phyloP scores from a whole-genome alignment of 192 early-diverging fungal species.

The Allomyces arbusculus region DNA sequence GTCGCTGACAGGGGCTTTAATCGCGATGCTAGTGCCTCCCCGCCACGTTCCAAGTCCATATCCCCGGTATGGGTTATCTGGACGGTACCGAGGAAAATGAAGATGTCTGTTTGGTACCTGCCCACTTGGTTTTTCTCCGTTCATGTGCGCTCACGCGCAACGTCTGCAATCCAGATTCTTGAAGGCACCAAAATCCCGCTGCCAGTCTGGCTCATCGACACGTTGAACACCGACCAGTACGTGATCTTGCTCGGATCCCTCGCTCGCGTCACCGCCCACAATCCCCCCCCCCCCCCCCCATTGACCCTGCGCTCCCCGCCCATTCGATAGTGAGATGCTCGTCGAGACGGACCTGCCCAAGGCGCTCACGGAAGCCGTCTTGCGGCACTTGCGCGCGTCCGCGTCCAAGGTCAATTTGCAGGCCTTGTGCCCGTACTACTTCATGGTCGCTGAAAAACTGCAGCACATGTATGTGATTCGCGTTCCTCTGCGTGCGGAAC shows the following conservation, averaged over 20 bases:
- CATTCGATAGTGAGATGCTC: slow-evolving; percentile 5
- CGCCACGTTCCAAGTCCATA: slow-evolving; percentile 6
- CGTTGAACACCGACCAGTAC: slow-evolving; percentile 5
- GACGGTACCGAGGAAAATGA: slow-evolving; percentile 12
- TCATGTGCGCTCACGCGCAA: not conserved
- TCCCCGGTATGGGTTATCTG: slow-evolving; percentile 7
- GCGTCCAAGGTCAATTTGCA: slow-evolving; percentile 14
- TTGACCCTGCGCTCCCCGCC: too few species aligned
- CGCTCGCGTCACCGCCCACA: not conserved
- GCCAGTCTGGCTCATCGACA: slow-evolving; percentile 21
- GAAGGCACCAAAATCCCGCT: slow-evolving; percentile 13
- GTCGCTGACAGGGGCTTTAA: not conserved
- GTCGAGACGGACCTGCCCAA: slow-evolving; percentile 15
- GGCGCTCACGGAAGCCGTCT: slow-evolving; percentile 9
- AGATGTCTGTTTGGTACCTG: not conserved
- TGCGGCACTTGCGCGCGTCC: slow-evolving; percentile 15
- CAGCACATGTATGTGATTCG: not conserved
- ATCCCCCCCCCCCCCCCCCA: not conserved
- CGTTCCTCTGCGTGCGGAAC: too few species aligned
- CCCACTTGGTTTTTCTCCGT: not conserved
- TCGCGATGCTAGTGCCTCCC: slow-evolving; percentile 8
- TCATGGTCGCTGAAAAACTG: slow-evolving; percentile 17
- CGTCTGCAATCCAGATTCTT: slow-evolving; percentile 3
- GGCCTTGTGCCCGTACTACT: slow-evolving; percentile 17
- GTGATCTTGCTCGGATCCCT: not conserved